phyloP scores from a whole-genome alignment of 2,329 filamentous ascomycete species.

The Diaporthe ampelina region DNA sequence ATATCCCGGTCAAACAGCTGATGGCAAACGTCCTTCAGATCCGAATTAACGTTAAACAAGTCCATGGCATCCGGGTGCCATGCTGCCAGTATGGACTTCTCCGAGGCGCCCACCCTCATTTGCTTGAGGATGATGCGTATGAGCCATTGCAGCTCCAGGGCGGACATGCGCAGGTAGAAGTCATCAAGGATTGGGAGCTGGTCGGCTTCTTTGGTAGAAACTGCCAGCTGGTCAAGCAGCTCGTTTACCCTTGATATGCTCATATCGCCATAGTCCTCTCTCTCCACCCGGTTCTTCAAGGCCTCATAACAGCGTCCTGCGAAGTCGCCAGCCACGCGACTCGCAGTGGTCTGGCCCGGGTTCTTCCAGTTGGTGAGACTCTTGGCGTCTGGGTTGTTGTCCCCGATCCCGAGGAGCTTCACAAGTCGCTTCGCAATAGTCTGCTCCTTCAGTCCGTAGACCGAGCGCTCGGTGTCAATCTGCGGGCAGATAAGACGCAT shows the following conservation, averaged over 20 bases:
- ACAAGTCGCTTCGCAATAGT: conserved; percentile 91
- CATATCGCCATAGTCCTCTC: conserved; percentile 81
- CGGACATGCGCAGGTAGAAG: conserved; percentile 93
- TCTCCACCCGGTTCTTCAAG: conserved; percentile 85
- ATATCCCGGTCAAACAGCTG: conserved; percentile 83
- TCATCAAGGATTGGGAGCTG: conserved; percentile 84
- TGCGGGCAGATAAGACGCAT: conserved; percentile 92
- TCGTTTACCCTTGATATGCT: conserved; percentile 91
- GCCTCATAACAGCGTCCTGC: conserved; percentile 90
- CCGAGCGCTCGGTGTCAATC: conserved; percentile 90
- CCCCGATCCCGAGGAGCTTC: conserved; percentile 91
- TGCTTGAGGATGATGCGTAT: conserved; percentile 92
- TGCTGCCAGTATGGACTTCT: conserved; percentile 87
- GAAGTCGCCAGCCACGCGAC: conserved; percentile 88
- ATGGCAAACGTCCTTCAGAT: conserved; percentile 92
- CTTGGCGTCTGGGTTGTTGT: conserved; percentile 88
- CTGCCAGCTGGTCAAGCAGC: conserved; percentile 82
- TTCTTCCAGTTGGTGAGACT: conserved; percentile 93
- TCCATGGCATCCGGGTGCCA: conserved; percentile 85
- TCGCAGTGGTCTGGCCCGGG: conserved; percentile 76
- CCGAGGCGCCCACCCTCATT: conserved; percentile 81
- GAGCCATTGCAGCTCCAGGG: conserved; percentile 93
- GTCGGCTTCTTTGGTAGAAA: conserved; percentile 83
- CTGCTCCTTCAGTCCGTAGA: conserved; percentile 96
- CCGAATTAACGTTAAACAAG: conserved; percentile 92